Percentiles rank a stretch among this genome's conserved stretches.
These are phyloP conservation scores for Babesia caballi DNA, from an alignment of 169 alveolate genomes.

Conservation along the genomic window DNA sequence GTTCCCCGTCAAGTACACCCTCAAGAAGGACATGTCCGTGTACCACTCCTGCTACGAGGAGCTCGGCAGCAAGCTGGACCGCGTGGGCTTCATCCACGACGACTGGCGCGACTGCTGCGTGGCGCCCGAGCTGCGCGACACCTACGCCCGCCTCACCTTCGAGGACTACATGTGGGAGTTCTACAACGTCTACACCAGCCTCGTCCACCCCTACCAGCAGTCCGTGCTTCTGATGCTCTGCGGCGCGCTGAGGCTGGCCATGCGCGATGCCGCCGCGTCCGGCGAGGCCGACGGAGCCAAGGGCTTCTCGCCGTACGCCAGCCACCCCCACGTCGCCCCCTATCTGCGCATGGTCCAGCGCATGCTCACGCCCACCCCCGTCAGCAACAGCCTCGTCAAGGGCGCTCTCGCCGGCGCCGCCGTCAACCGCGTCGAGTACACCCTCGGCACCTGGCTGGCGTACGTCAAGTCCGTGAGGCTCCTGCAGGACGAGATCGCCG, in stretches of 20 bases:
- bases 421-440: constrained; percentile 12
- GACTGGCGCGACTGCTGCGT: constrained; percentile 29
- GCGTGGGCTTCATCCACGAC: neutral
- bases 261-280: neutral
- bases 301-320: neutral
- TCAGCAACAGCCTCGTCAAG: neutral
- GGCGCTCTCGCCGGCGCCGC: neutral
- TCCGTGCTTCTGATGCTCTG: neutral
- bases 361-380: neutral
- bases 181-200: neutral
- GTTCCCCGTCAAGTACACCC: neutral
- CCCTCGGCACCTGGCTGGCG: constrained; percentile 17
- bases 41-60: constrained; percentile 11
- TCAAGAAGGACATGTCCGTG: neutral
- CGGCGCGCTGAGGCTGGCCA: constrained; percentile 9
- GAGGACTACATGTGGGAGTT: constrained; percentile 34
- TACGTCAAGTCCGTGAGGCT: neutral
- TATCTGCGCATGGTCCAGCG: constrained; percentile 1
- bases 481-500: neutral
- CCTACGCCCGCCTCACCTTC: constrained; percentile 15
- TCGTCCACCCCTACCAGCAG: constrained; percentile 23
- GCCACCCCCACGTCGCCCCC: neutral
- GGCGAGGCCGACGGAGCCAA: neutral
- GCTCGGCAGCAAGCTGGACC: neutral
- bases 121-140: constrained; percentile 5